Base-by-base conservation (phyloP, 345 rosid genomes). In the Eucalyptus polybractea region DNA sequence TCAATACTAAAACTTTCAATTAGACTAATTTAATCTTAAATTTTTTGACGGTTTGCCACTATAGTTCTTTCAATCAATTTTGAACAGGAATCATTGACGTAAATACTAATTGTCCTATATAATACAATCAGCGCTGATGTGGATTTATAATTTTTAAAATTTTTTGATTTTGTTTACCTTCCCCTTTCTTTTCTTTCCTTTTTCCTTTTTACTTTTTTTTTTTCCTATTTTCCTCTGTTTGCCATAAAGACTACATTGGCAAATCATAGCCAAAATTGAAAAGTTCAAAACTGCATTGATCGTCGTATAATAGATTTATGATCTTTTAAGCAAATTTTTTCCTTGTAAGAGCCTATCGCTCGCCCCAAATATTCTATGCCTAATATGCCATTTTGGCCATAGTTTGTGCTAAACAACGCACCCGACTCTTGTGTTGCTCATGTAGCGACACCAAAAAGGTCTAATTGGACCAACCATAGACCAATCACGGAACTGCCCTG, bases 121-220 rank as follows among this genome's bases (percentile, higher is more conserved):
- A 2, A 53, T 4, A 19, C 5, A 0, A 53, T 1, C 1, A 1
- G 0, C 5, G 0, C 0, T 19, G 5, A 53, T 19, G 10, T 53
- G 5, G 2, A 53, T 19, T 7, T 53, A 53, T 19, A 7, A 19
- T 53, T 7, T 53, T 53, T 19, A 1, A 3, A 19, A 2, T 3
- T 19, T 53, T 53, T 51, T 51, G 21, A 16, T 53, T 53, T 53
- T 21, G 22, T 53, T 53, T 53, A 21, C 58, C 10, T 56, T 56
- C 0, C 29, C 29, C 24, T 24, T 22, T 56, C 6, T 21, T 19
- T 54, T 7, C 6, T 56, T 56, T 10, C 62, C 6, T 56, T 22
- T 56, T 4, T 2, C 29, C 13, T 56, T 56, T 24, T 22, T 4
- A 10, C 11, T 9, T 56, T 56, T 24, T 44, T n/a, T n/a, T 44